Evolutionary conservation across 371 early-diverging fungal species (phyloP).

Genomic region (Zychaea mexicana): DNA sequence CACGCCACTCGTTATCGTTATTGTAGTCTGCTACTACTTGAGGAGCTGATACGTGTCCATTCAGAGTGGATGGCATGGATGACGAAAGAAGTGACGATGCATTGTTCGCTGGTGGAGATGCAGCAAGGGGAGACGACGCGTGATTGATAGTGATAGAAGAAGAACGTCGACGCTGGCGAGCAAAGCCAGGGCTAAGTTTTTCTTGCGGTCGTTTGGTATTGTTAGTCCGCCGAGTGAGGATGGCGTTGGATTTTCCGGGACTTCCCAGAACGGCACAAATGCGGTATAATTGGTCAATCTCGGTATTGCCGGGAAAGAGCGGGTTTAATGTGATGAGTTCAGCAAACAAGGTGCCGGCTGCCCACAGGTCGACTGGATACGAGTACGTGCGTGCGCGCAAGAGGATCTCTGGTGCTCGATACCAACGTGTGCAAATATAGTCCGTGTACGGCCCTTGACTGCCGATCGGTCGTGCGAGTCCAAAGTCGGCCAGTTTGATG

Average conservation of each 20-base stretch:
- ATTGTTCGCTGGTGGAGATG: background rate
- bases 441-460: constrained; percentile 87
- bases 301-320: constrained; percentile 93
- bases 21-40: background rate
- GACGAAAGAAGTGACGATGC: background rate
- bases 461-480: constrained; percentile 86
- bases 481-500: constrained; percentile 95
- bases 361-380: constrained; percentile 99
- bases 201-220: constrained; percentile 21
- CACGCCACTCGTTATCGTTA: constrained; percentile 68
- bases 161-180: constrained; percentile 9
- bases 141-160: constrained; percentile 7
- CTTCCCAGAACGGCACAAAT: constrained; percentile 73
- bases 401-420: constrained; percentile 98
- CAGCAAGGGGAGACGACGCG: constrained; percentile 21
- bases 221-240: constrained; percentile 13
- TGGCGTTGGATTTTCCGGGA: constrained; percentile 39
- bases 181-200: constrained; percentile 44
- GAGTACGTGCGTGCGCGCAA: constrained; percentile 86
- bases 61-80: too few species aligned
- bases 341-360: constrained; percentile 92
- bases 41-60: too few species aligned
- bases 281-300: constrained; percentile 87
- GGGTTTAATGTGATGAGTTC: constrained; percentile 87
- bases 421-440: constrained; percentile 98